Evolutionary conservation across 148 eudicot genomes (phyloP).

Genomic region (Oxyria digyna): DNA sequence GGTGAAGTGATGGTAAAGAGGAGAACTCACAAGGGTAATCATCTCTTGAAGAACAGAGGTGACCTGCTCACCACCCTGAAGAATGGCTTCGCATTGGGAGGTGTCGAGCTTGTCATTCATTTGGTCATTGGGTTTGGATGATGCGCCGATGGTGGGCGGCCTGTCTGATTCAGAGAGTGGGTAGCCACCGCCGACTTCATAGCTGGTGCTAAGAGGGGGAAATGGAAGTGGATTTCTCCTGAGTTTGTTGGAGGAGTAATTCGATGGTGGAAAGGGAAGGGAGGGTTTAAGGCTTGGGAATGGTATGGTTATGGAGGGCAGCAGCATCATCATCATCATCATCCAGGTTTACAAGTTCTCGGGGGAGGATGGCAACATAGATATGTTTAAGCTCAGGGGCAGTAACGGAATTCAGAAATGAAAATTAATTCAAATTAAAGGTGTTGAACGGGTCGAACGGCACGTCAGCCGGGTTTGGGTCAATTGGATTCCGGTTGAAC

Average conservation of each 20-base stretch:
- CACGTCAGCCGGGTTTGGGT: too few relatives aligned
- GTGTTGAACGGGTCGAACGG: too few relatives aligned
- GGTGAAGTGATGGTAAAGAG: background rate
- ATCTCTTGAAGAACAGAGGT: conserved; percentile 84
- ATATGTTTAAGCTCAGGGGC: background rate
- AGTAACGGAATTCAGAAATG: too few relatives aligned
- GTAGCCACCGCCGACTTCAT: conserved; percentile 65
- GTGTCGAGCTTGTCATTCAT: conserved; percentile 18
- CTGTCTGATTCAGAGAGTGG: conserved; percentile 23
- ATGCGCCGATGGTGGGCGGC: background rate
- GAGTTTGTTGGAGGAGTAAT: background rate
- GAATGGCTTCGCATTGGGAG: conserved; percentile 58
- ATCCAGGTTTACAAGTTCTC: background rate
- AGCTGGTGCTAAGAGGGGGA: conserved; percentile 22
- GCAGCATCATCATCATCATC: background rate
- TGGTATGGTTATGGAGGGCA: background rate
- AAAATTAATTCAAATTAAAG: too few relatives aligned
- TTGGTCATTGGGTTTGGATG: conserved; percentile 8
- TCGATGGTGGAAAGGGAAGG: background rate
- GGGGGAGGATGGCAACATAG: background rate
- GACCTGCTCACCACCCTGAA: conserved; percentile 91
- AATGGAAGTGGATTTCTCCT: background rate
- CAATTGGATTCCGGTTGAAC: too few relatives aligned
- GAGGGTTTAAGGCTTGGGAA: background rate
- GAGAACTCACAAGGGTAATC: conserved; percentile 52